Evolutionary conservation across 139 green algal genomes (phyloP).

Genomic region (Coelastrella sp.): DNA sequence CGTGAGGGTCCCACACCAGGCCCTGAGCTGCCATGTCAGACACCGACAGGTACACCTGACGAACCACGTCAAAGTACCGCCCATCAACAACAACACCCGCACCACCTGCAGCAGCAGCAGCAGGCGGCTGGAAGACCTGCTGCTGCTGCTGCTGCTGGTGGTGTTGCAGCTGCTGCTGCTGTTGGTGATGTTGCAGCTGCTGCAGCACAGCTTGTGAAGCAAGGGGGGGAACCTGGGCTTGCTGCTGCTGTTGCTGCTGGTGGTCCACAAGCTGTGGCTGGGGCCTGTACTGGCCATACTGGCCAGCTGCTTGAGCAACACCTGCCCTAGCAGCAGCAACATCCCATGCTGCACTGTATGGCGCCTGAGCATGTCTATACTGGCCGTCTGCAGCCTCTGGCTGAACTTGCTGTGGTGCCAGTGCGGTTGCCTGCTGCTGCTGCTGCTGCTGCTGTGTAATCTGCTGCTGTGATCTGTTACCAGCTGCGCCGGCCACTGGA

Average conservation of each 20-base stretch:
- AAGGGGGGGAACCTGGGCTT: background rate
- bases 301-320: background rate
- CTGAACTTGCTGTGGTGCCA: background rate
- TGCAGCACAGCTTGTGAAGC: background rate
- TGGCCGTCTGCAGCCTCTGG: background rate
- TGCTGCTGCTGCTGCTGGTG: conserved; percentile 29
- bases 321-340: background rate
- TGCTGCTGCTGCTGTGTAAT: background rate
- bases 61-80: background rate
- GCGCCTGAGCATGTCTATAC: too few species aligned
- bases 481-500: background rate
- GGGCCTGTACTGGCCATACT: background rate
- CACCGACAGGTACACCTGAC: background rate
- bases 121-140: background rate
- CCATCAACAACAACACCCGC: too few species aligned
- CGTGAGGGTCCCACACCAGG: background rate
- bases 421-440: background rate
- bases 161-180: conserved; percentile 4
- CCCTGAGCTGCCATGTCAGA: background rate
- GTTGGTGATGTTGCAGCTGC: background rate
- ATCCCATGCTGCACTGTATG: background rate
- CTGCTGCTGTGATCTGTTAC: background rate
- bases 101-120: background rate
- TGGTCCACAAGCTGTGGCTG: background rate
- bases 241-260: conserved; percentile 2